phyloP scores from a whole-genome alignment of 352 stramenopile genomes.

The Phytophthora podocarpi region DNA sequence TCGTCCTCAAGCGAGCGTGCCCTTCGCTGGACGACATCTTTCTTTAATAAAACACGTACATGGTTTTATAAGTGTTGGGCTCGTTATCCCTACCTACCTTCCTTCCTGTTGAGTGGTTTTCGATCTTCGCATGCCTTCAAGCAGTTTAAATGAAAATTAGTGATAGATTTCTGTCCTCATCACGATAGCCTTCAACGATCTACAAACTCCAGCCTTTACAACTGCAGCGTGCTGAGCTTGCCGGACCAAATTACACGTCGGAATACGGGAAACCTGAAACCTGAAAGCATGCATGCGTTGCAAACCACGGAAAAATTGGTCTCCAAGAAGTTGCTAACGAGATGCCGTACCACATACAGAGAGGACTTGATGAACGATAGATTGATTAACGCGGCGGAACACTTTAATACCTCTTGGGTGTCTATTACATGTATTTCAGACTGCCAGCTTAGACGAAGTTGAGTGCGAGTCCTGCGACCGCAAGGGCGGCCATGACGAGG shows the following conservation, averaged over 20 bases:
- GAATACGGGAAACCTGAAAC: too few relatives aligned
- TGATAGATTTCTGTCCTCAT: too few relatives aligned
- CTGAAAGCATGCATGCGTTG: too few relatives aligned
- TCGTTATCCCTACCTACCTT: neutral
- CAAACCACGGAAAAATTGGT: too few relatives aligned
- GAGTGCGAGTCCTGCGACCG: slow-evolving; percentile 30
- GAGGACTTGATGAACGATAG: neutral
- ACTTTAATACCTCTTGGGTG: slow-evolving; percentile 6
- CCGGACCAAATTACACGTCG: too few relatives aligned
- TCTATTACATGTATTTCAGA: slow-evolving; percentile 19
- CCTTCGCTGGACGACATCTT: slow-evolving; percentile 24
- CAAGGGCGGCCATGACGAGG: slow-evolving; percentile 21
- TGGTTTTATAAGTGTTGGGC: slow-evolving; percentile 21
- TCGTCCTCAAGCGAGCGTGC: slow-evolving; percentile 24
- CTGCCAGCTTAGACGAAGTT: slow-evolving; percentile 30
- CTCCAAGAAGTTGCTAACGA: too few relatives aligned
- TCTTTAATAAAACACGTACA: slow-evolving; percentile 30
- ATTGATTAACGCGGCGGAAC: slow-evolving; percentile 12
- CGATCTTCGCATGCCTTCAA: too few relatives aligned
- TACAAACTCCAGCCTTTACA: too few relatives aligned
- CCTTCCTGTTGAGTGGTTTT: neutral
- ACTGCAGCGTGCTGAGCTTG: too few relatives aligned
- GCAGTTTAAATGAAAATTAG: too few relatives aligned
- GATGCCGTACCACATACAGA: too few relatives aligned
- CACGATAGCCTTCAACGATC: too few relatives aligned